Evolutionary conservation across 371 early-diverging fungal genomes (phyloP), one percentile per base, ranked within the genome.

Genomic region (Fennellomyces sp.): DNA sequence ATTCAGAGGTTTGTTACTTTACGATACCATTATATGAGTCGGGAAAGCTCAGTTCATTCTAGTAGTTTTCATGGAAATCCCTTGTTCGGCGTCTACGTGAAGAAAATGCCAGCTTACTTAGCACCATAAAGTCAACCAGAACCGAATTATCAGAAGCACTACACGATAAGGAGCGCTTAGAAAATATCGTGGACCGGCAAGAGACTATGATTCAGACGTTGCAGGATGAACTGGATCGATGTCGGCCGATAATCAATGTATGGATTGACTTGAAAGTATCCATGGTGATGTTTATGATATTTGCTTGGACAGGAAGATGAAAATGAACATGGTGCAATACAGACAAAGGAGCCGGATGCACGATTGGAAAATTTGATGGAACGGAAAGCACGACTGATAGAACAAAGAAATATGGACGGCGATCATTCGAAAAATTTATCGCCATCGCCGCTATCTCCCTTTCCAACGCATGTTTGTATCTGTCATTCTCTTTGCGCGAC

Each of bases 51-150:
- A 39, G 5, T 39, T 39, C 4, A 39, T 41, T 52, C 36, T 38
- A 35, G 23, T 54, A 61, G 56, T 50, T 59, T 35, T 54, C 54
- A 17, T 61, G 62, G 62, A 54, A 49, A 39, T 28, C 38, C 12
- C 38, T 61, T 33, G 62, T 61, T 35, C 54, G 55, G 28, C 47
- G 62, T 3, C 38, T 61, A 17, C 62, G 56, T 19, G 50, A 55
- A 26, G 62, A 61, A 49, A 61, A 61, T 50, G 29, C 54, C 13
- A 55, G 38, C 21, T 35, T 61, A 19, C 33, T 61, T 2, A 26
- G 15, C 21, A 55, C 54, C 0, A 26, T 61, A 3, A 36, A 57
- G 30, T 48, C 48, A 5, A 47, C 49, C 5, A 23, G 25, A 5
- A 25, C 17, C 19, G 58, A 57, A 19, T 30, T 57, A 17, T n/a